Percentiles rank a stretch among this genome's conserved stretches.
Evolutionary conservation across 768 basidiomycete species (phyloP).

Genomic region (Astraeus odoratus): DNA sequence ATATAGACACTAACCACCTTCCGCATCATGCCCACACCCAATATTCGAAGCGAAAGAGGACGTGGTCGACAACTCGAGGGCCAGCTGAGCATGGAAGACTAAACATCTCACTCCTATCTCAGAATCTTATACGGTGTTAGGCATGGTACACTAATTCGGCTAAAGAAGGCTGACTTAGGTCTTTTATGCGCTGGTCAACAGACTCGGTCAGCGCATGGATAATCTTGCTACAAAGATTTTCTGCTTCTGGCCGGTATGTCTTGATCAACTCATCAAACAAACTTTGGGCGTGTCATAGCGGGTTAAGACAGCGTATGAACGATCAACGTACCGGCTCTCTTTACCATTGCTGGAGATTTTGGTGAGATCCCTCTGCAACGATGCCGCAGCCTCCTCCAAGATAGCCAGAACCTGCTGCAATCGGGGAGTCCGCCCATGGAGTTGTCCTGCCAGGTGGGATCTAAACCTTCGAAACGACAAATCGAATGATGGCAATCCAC

Average conservation of each 20-base stretch:
- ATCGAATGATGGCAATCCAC: slow-evolving; percentile 29
- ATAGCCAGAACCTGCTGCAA: slow-evolving; percentile 50
- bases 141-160: not conserved
- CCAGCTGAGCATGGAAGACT: slow-evolving; percentile 44
- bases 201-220: slow-evolving; percentile 34
- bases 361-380: slow-evolving; percentile 54
- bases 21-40: slow-evolving; percentile 33
- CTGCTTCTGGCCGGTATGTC: slow-evolving; percentile 46
- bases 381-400: slow-evolving; percentile 53
- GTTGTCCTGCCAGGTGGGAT: slow-evolving; percentile 49
- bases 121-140: slow-evolving; percentile 11
- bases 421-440: slow-evolving; percentile 57
- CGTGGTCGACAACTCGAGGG: slow-evolving; percentile 40
- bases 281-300: slow-evolving; percentile 23
- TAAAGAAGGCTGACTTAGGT: slow-evolving; percentile 28
- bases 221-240: slow-evolving; percentile 37
- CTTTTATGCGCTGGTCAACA: slow-evolving; percentile 23
- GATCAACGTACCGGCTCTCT: slow-evolving; percentile 35
- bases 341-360: slow-evolving; percentile 36
- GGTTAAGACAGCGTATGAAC: not conserved
- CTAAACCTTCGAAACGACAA: slow-evolving; percentile 58
- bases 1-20: slow-evolving; percentile 27
- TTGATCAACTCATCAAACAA: slow-evolving; percentile 37
- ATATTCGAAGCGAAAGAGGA: slow-evolving; percentile 39
- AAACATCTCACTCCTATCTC: slow-evolving; percentile 24